These are phyloP conservation scores for Citrus sp. DNA, from an alignment of 345 rosid species.

Conservation along the genomic window DNA sequence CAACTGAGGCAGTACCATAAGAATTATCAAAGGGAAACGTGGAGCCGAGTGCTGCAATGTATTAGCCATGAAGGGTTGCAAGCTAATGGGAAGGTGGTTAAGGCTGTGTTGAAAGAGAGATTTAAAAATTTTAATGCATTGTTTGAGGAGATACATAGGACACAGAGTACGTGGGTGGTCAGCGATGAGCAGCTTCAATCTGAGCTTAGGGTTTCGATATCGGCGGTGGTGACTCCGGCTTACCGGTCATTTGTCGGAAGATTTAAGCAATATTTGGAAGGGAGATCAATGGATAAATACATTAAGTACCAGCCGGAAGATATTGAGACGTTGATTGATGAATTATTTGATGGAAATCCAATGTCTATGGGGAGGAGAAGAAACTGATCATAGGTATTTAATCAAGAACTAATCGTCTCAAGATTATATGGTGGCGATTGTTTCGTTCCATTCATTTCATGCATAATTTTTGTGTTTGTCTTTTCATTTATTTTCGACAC, in stretches of 20 bases:
- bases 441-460: neutral
- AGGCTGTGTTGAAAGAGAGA: conserved; percentile 69
- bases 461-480: neutral
- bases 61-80: conserved; percentile 66
- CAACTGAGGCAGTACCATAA: conserved; percentile 74
- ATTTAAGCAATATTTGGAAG: conserved; percentile 64
- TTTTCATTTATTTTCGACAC: neutral
- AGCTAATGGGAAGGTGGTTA: conserved; percentile 59
- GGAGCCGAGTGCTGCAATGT: conserved; percentile 61
- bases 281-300: conserved; percentile 71
- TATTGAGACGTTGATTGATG: conserved; percentile 63
- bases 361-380: conserved; percentile 47
- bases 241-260: conserved; percentile 74
- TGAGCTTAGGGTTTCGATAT: conserved; percentile 78
- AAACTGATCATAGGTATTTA: conserved; percentile 1
- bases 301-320: conserved; percentile 88
- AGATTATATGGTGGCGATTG: neutral
- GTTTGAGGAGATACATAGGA: conserved; percentile 88
- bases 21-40: conserved; percentile 81
- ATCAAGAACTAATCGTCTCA: neutral
- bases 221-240: conserved; percentile 82
- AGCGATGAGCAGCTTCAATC: conserved; percentile 84
- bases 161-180: conserved; percentile 86
- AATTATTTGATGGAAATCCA: conserved; percentile 75
- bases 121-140: conserved; percentile 66